phyloP scores from a whole-genome alignment of 225 moss, liverwort and hornwort genomes.

The Polytrichum commune region DNA sequence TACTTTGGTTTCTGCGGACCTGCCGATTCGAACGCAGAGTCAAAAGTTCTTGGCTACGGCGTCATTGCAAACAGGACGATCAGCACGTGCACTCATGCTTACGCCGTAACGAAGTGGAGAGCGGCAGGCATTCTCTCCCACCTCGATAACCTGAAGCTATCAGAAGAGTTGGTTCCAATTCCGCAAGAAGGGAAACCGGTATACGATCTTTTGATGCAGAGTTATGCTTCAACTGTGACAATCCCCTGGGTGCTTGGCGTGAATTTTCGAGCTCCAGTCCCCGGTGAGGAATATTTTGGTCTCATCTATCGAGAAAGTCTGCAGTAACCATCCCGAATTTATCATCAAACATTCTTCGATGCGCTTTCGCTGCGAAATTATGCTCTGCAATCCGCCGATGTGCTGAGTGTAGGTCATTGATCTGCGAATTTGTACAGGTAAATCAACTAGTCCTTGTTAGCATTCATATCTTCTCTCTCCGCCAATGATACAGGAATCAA shows the following conservation, averaged over 20 bases:
- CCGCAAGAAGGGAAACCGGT: neutral
- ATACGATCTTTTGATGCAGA: neutral
- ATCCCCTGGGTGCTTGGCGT: slow-evolving; percentile 3
- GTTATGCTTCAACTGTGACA: neutral
- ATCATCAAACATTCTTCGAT: too few species aligned
- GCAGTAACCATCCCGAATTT: too few species aligned
- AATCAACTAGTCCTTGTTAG: too few species aligned
- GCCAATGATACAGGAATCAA: too few species aligned
- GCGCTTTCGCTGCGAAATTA: too few species aligned
- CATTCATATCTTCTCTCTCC: too few species aligned
- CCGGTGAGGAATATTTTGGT: neutral
- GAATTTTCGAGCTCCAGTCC: neutral
- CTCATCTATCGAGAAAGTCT: slow-evolving; percentile 1
- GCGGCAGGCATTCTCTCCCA: slow-evolving; percentile 8
- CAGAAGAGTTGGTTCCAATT: neutral
- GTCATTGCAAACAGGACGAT: neutral
- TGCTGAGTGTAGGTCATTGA: too few species aligned
- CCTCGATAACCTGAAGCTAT: neutral
- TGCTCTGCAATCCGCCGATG: too few species aligned
- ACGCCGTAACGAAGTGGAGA: slow-evolving; percentile 11
- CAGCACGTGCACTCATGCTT: slow-evolving; percentile 12
- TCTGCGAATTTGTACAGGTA: too few species aligned
- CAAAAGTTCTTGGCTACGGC: neutral
- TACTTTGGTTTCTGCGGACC: slow-evolving; percentile 22
- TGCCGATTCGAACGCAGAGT: neutral